A percentile compares a stretch with the other conserved stretches of the same genome.
phyloP scores from a whole-genome alignment of 1,284 basidiomycete genomes.

The Trametes polyzona region DNA sequence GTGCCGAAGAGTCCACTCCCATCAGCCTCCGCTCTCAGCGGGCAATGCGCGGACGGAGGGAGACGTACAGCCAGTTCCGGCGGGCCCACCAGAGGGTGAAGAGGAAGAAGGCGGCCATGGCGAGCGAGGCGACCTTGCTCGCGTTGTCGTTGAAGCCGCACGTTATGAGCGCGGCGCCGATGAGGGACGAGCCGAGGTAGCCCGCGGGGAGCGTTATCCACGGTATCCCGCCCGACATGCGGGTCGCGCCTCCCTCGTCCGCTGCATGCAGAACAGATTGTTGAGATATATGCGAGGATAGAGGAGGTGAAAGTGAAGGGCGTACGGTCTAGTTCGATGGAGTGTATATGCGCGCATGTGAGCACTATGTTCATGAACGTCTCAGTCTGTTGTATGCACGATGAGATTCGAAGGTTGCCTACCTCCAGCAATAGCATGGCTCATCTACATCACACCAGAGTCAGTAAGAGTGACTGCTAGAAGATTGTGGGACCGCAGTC shows the following conservation, averaged over 20 bases:
- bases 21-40: background rate
- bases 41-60: background rate
- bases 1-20: background rate
- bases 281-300: background rate
- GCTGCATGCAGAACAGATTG: too few species aligned
- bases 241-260: constrained; percentile 91
- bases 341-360: constrained; percentile 91
- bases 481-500: background rate
- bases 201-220: constrained; percentile 89
- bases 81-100: constrained; percentile 93
- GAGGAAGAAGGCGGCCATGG: constrained; percentile 87
- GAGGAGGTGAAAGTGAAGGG: background rate
- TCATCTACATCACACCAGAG: constrained; percentile 57
- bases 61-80: constrained; percentile 73
- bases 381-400: too few species aligned
- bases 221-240: constrained; percentile 91
- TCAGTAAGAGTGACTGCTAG: background rate
- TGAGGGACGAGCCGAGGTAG: constrained; percentile 91
- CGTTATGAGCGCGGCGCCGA: constrained; percentile 88
- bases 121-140: constrained; percentile 86
- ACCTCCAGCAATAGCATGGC: constrained; percentile 61
- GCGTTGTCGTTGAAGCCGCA: constrained; percentile 96
- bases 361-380: constrained; percentile 64
- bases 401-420: too few species aligned
- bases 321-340: constrained; percentile 83